These are phyloP conservation scores for Leersia perrieri DNA, from an alignment of 176 grass and related monocot species.

Conservation along the genomic window DNA sequence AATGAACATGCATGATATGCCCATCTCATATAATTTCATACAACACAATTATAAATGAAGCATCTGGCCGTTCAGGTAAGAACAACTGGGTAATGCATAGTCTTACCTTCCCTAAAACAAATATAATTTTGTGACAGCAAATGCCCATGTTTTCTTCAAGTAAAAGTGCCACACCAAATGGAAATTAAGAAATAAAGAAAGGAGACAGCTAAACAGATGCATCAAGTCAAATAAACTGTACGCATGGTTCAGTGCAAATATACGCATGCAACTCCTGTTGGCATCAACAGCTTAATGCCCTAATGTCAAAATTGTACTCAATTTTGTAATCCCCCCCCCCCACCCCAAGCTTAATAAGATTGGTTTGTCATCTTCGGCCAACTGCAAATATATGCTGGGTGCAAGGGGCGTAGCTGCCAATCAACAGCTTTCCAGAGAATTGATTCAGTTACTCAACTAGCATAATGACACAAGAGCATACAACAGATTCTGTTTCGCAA, in stretches of 20 bases:
- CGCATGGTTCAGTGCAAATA: background rate
- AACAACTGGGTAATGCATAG: background rate
- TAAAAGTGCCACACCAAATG: background rate
- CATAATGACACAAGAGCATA: constrained; percentile 4
- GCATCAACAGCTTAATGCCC: too few relatives aligned
- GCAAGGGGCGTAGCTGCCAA: background rate
- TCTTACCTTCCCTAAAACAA: background rate
- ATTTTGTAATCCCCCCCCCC: too few relatives aligned
- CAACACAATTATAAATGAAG: background rate
- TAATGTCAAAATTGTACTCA: too few relatives aligned
- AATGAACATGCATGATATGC: background rate
- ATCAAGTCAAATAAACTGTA: background rate
- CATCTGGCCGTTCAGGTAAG: background rate
- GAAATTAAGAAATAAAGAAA: constrained; percentile 15
- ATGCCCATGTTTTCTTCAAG: constrained; percentile 22
- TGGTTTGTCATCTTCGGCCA: too few relatives aligned
- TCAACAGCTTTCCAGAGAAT: background rate
- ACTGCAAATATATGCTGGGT: constrained; percentile 4
- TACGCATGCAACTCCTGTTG: too few relatives aligned
- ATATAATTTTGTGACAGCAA: constrained; percentile 2
- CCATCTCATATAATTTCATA: background rate
- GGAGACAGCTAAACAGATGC: background rate
- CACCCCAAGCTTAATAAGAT: too few relatives aligned
- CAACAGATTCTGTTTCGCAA: background rate
- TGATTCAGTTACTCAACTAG: too few relatives aligned